Evolutionary conservation across 192 early-diverging fungal species (phyloP), one percentile per base, ranked within the genome.

Genomic region (Rhizoclosmatium globosum): DNA sequence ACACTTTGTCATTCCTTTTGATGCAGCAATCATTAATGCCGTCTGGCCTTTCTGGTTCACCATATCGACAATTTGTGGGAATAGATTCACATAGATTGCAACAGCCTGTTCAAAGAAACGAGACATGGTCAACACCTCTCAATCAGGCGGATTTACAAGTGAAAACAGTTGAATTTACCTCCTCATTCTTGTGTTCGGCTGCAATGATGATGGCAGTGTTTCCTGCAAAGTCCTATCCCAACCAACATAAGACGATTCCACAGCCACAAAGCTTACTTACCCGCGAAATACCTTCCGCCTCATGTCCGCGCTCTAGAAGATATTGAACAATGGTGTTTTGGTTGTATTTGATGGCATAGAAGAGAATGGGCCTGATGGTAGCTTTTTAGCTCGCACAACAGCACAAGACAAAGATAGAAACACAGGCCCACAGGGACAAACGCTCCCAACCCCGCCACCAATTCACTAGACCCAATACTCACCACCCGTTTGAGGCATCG

Each of bases 141-240:
- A 43, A 19, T 42, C 21, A 19, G 21, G 21, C 21, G 78, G 79
- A 57, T 23, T 45, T 50, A 56, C 6, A 13, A 71, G 67, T 73
- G 41, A 45, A 23, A 38, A 62, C 7, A 31, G 31, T 31, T 31
- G 43, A 45, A 44, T 57, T 41, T 73, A 81, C 86, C 67, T 78
- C 57, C 59, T 86, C 87, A 47, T 88, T 86, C 47, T 78, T 82
- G 64, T 79, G 66, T 21, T 83, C 77, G 11, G 83, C 77, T 4
- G 85, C 84, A 56, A 85, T 76, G 72, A 85, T 83, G 39, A 89
- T 41, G 3, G 86, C 85, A 39, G 84, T 87, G 59, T 84, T 89
- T 47, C 78, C 80, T 17, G 59, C 80, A 79, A 87, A 85, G 68
- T 89, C 87, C 81, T 86, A 45, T 11, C 45, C 17, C 19, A 11